Evolutionary conservation across 768 basidiomycete genomes (phyloP).

Genomic region (Suillus brevipes): DNA sequence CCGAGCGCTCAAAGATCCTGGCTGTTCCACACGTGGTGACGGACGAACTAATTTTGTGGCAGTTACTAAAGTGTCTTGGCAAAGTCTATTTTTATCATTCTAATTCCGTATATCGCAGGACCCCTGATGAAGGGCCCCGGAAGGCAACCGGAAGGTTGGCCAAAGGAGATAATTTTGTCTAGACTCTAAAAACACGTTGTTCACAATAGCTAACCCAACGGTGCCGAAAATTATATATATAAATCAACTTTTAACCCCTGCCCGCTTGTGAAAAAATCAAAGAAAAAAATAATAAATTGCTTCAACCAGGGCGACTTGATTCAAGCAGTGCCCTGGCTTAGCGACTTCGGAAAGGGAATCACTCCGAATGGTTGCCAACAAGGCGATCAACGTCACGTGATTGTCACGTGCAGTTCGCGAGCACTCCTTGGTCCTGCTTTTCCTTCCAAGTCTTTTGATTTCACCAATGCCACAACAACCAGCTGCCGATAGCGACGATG

Average conservation of each 20-base stretch:
- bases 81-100: conserved; percentile 1
- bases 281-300: not conserved
- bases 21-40: not conserved
- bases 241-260: not conserved
- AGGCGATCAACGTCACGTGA: not conserved
- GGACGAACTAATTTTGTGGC: conserved; percentile 6
- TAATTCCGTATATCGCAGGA: conserved; percentile 8
- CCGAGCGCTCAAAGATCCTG: not conserved
- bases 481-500: conserved; percentile 39
- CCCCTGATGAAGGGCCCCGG: not conserved
- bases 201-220: not conserved
- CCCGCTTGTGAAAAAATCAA: not conserved
- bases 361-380: not conserved
- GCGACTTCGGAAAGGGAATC: not conserved
- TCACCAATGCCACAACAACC: conserved; percentile 24
- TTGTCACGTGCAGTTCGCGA: not conserved
- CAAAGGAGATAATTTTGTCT: not conserved
- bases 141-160: not conserved
- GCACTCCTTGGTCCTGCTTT: not conserved
- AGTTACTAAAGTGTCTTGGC: conserved; percentile 2
- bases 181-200: not conserved
- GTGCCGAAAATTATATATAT: not conserved
- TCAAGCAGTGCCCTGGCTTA: not conserved
- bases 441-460: not conserved
- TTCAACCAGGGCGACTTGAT: not conserved